Percentiles rank a stretch among this genome's conserved stretches.
These are phyloP conservation scores for Pisolithus microcarpus DNA, from an alignment of 768 basidiomycete species.

Conservation along the genomic window DNA sequence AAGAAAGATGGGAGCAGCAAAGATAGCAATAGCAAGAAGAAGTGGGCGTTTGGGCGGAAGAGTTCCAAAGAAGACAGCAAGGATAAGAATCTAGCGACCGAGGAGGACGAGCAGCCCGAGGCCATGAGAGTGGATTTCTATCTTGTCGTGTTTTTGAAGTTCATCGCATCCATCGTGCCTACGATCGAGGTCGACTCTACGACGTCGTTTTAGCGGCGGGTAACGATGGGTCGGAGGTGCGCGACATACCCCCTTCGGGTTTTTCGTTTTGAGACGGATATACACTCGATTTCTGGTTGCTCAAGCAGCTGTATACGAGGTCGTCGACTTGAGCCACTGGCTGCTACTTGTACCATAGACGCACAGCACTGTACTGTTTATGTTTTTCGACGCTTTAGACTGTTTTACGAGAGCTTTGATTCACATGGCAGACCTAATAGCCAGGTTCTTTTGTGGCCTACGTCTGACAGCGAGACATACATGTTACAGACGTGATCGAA, in stretches of 20 bases:
- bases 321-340: too few species aligned
- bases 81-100: conserved; percentile 35
- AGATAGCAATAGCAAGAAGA: conserved; percentile 51
- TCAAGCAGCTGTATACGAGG: too few species aligned
- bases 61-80: conserved; percentile 32
- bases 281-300: too few species aligned
- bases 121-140: conserved; percentile 98
- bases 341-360: conserved; percentile 3
- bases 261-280: not conserved
- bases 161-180: conserved; percentile 97
- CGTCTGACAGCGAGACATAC: too few species aligned
- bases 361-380: not conserved
- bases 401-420: too few species aligned
- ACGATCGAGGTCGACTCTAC: conserved; percentile 98
- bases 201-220: conserved; percentile 47
- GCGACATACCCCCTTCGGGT: not conserved
- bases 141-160: conserved; percentile 97
- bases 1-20: conserved; percentile 33
- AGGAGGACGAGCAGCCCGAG: conserved; percentile 67
- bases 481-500: too few species aligned
- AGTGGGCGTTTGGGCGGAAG: conserved; percentile 79
- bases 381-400: too few species aligned
- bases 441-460: too few species aligned
- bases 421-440: too few species aligned
- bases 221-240: not conserved